A percentile compares a stretch with the other conserved stretches of the same genome.
Evolutionary conservation across 73 alveolate genomes (phyloP).

Genomic region (Paramecium octaurelia): DNA sequence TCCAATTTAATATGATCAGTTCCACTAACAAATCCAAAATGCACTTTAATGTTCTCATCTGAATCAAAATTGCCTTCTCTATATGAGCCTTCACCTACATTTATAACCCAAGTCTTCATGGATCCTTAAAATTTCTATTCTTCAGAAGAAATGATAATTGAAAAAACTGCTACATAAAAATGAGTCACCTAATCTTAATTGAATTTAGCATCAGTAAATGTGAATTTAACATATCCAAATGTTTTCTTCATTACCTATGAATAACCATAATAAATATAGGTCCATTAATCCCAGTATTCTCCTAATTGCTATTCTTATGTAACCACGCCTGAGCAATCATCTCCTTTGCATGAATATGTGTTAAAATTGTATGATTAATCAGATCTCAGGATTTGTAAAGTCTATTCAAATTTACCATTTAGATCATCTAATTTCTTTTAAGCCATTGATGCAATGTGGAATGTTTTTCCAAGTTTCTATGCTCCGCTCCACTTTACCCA

Average conservation of each 20-base stretch:
- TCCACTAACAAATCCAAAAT: conserved; percentile 38
- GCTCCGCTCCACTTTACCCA: conserved; percentile 35
- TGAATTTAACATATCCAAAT: conserved; percentile 31
- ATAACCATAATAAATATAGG: conserved; percentile 34
- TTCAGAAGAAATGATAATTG: neutral
- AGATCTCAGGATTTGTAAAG: neutral
- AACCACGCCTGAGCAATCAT: neutral
- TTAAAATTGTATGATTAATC: neutral
- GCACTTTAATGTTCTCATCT: neutral
- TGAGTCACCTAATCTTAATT: neutral
- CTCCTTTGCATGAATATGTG: conserved; percentile 12
- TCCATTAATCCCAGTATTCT: conserved; percentile 45
- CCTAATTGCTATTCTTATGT: neutral
- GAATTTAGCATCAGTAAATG: neutral
- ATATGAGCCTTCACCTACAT: conserved; percentile 14
- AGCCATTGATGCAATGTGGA: neutral
- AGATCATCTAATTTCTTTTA: neutral
- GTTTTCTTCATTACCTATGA: neutral
- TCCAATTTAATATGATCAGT: conserved; percentile 22
- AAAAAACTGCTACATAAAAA: neutral
- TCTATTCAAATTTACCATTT: conserved; percentile 26
- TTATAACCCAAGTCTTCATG: conserved; percentile 30
- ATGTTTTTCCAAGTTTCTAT: neutral
- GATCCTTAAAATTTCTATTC: neutral
- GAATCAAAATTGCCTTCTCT: conserved; percentile 1